These are phyloP conservation scores for Spatholobus suberectus DNA, from an alignment of 306 rosid genomes.

Conservation along the genomic window DNA sequence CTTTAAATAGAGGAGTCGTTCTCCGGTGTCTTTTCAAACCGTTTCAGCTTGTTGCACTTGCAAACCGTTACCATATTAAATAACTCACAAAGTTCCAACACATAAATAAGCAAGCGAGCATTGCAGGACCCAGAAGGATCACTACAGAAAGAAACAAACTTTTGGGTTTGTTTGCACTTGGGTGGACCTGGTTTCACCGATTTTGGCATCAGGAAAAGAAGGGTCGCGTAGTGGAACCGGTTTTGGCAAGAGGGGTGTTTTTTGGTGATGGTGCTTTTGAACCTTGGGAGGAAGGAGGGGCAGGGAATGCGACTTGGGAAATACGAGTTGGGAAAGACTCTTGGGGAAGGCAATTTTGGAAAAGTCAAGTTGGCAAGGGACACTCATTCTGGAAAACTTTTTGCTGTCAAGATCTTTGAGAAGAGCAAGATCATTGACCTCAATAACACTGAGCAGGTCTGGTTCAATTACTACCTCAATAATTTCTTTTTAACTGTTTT, in stretches of 20 bases:
- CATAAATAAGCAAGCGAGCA: neutral
- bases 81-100: neutral
- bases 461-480: neutral
- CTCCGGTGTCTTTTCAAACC: constrained; percentile 1
- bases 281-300: constrained; percentile 22
- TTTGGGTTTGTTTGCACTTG: neutral
- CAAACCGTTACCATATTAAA: neutral
- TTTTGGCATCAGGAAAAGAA: neutral
- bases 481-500: neutral
- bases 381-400: constrained; percentile 53
- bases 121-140: neutral
- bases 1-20: neutral
- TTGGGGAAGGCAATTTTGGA: constrained; percentile 85
- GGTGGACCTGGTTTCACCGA: neutral
- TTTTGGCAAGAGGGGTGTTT: neutral
- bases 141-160: neutral
- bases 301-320: constrained; percentile 69
- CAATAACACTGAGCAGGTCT: constrained; percentile 77
- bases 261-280: constrained; percentile 44
- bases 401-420: constrained; percentile 79
- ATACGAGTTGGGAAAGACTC: constrained; percentile 67
- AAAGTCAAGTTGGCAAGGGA: constrained; percentile 74
- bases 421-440: constrained; percentile 64
- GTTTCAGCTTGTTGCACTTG: neutral
- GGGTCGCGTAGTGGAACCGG: neutral